These are phyloP conservation scores for Rosellinia necatrix DNA, from an alignment of 2,329 filamentous ascomycete genomes.

Conservation along the genomic window DNA sequence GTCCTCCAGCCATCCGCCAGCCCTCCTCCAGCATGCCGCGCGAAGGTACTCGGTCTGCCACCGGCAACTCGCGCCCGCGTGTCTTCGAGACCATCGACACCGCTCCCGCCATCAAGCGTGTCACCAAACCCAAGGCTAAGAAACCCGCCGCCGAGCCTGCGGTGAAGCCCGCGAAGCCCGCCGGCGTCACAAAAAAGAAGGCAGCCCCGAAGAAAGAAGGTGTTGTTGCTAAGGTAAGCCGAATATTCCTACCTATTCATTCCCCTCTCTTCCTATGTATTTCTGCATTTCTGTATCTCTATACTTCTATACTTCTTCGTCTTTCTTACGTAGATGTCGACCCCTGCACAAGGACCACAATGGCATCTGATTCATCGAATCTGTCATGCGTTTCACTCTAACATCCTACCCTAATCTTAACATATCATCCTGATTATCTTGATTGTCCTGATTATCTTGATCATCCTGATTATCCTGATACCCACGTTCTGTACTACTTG, in stretches of 20 bases:
- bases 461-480: neutral
- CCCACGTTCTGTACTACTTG: neutral
- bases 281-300: neutral
- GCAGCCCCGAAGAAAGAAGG: constrained; percentile 40
- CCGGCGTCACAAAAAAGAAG: constrained; percentile 43
- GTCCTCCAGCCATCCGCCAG: no score
- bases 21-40: constrained; percentile 47
- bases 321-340: no score
- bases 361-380: no score
- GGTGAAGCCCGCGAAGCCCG: constrained; percentile 38
- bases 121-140: constrained; percentile 40
- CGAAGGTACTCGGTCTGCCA: constrained; percentile 57
- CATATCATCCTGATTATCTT: neutral
- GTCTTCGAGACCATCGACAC: constrained; percentile 56
- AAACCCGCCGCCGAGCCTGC: constrained; percentile 28
- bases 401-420: neutral
- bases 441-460: no score
- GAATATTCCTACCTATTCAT: neutral
- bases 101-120: constrained; percentile 51
- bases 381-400: no score
- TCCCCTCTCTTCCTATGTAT: neutral
- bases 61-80: constrained; percentile 58
- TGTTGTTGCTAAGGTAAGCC: constrained; percentile 38
- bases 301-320: no score
- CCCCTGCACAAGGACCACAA: no score